Percentiles rank a stretch among this genome's conserved stretches.
phyloP scores from a whole-genome alignment of 208 protist genomes.

The Naegleria lovaniensis region DNA sequence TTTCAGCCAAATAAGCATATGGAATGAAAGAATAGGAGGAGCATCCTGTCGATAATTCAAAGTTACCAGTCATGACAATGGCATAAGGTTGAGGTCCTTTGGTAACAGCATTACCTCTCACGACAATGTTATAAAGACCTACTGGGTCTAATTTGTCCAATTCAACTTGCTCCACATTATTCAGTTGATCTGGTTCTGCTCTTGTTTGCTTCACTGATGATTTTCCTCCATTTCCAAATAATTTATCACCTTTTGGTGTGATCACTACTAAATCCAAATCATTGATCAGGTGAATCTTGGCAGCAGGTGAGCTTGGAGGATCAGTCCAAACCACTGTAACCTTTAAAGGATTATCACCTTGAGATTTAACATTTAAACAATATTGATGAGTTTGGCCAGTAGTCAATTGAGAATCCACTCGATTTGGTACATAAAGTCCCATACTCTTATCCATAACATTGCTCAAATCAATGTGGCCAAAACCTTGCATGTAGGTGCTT shows the following conservation, averaged over 20 bases:
- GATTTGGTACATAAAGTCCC: not conserved
- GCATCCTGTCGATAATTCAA: not conserved
- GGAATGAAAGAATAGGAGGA: not conserved
- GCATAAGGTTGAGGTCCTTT: slow-evolving; percentile 29
- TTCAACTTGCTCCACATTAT: not conserved
- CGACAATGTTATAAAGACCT: not conserved
- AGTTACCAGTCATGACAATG: not conserved
- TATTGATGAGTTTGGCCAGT: not conserved
- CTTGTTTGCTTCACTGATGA: not conserved
- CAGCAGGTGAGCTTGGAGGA: not conserved
- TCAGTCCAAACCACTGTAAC: not conserved
- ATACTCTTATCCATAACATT: not conserved
- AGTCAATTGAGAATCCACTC: not conserved
- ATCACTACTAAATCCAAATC: slow-evolving; percentile 17
- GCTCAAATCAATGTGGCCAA: not conserved
- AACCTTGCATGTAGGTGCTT: not conserved
- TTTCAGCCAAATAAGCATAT: slow-evolving; percentile 5
- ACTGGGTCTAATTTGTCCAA: not conserved
- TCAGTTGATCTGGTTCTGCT: not conserved
- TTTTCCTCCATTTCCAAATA: not conserved
- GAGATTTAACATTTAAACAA: not conserved
- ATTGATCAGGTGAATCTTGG: not conserved
- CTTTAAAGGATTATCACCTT: not conserved
- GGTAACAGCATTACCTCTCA: not conserved
- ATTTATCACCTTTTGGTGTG: not conserved